A percentile compares a stretch with the other conserved stretches of the same genome.
phyloP scores from a whole-genome alignment of 129 eudicot species.

The Flaveria ramosissima region DNA sequence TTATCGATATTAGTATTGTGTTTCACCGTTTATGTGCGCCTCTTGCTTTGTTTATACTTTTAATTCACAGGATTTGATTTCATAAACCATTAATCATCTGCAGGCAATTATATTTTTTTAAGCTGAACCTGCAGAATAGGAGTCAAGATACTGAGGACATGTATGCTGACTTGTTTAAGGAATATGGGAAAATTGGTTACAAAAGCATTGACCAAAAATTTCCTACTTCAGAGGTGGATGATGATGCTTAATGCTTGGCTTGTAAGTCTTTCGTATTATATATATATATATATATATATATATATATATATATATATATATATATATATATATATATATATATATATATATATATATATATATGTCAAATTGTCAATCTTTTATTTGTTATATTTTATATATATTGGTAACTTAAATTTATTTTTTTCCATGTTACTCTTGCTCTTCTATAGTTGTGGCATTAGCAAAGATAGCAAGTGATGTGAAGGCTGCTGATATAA shows the following conservation, averaged over 20 bases:
- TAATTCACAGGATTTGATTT: too few species aligned
- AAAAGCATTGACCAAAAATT: constrained; percentile 68
- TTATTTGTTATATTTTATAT: background rate
- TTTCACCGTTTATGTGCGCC: background rate
- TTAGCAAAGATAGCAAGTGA: constrained; percentile 94
- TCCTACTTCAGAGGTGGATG: constrained; percentile 72
- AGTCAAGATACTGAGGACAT: constrained; percentile 89
- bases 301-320: too few species aligned
- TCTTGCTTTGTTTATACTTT: background rate
- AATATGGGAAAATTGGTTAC: constrained; percentile 81
- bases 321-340: too few species aligned
- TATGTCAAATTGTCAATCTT: background rate
- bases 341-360: too few species aligned
- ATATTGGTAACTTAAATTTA: background rate
- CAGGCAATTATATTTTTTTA: background rate
- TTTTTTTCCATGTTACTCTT: constrained; percentile 13
- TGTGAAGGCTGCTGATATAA: constrained; percentile 87
- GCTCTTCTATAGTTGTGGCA: constrained; percentile 64
- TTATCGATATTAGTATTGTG: background rate
- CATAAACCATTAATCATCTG: too few species aligned
- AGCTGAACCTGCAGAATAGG: constrained; percentile 58
- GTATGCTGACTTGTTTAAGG: constrained; percentile 74
- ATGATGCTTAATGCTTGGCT: constrained; percentile 89
- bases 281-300: background rate
- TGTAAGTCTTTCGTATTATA: constrained; percentile 52